Evolutionary conservation across 257 asterid species (phyloP).

Genomic region (Prunella vulgaris): DNA sequence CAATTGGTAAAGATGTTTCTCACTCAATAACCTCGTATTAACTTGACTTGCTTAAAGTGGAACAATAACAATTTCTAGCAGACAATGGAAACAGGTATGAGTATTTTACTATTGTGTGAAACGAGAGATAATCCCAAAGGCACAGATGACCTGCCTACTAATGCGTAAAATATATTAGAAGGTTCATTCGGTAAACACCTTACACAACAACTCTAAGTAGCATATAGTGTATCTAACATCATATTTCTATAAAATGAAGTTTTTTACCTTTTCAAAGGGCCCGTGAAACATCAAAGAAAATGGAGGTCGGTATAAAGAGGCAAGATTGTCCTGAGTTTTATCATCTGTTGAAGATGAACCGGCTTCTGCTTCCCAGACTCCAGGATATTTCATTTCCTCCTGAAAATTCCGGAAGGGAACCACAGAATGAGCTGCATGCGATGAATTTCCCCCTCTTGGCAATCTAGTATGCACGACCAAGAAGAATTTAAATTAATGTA

Average conservation of each 20-base stretch:
- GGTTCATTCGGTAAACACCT: neutral
- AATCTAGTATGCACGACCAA: conserved; percentile 27
- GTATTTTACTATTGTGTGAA: neutral
- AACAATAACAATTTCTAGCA: neutral
- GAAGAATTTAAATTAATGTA: neutral
- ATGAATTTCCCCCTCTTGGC: conserved; percentile 44
- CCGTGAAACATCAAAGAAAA: conserved; percentile 84
- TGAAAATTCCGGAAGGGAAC: conserved; percentile 92
- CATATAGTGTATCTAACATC: neutral
- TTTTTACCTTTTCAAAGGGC: conserved; percentile 73
- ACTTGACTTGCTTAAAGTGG: neutral
- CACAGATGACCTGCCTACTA: neutral
- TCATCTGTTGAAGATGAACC: conserved; percentile 55
- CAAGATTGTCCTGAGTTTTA: conserved; percentile 73
- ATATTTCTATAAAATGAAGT: conserved; percentile 10
- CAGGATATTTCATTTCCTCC: conserved; percentile 79
- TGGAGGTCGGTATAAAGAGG: conserved; percentile 92
- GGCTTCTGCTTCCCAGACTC: conserved; percentile 73
- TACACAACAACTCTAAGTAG: neutral
- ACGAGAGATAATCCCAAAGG: neutral
- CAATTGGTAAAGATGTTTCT: neutral
- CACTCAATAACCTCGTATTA: neutral
- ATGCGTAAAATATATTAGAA: conserved; percentile 2
- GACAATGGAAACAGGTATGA: conserved; percentile 1
- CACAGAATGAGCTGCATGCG: conserved; percentile 57